Conservation (phyloP, 768 basidiomycete species). For the Kwoniella europaea region DNA sequence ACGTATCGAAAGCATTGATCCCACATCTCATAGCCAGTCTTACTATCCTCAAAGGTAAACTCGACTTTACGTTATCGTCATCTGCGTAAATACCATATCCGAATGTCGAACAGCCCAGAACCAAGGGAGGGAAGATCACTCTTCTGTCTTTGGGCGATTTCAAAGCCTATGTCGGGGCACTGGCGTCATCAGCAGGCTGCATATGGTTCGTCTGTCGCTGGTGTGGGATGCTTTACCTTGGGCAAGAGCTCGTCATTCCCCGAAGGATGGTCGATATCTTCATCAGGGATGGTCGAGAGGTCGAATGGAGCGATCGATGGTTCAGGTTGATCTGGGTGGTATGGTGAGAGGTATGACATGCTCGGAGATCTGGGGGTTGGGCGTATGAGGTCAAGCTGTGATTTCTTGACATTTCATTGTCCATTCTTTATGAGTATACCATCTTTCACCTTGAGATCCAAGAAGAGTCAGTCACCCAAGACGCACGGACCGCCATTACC, state of each 20-base stretch:
- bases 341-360: constrained; percentile 20
- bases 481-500: not conserved
- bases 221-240: constrained; percentile 12
- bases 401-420: too few relatives aligned
- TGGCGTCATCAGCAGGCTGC: too few relatives aligned
- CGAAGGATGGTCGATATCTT: constrained; percentile 25
- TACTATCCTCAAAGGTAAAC: constrained; percentile 50
- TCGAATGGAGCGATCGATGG: constrained; percentile 18
- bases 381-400: not conserved
- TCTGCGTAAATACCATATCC: constrained; percentile 55
- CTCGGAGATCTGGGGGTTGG: not conserved
- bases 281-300: constrained; percentile 20
- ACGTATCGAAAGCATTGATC: constrained; percentile 57
- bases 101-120: constrained; percentile 56
- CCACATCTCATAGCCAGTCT: constrained; percentile 54
- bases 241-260: constrained; percentile 24
- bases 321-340: constrained; percentile 30
- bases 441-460: too few relatives aligned
- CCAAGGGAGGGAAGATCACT: constrained; percentile 42
- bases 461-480: too few relatives aligned
- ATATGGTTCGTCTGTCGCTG: too few relatives aligned
- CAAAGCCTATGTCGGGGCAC: not conserved
- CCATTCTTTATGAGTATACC: too few relatives aligned
- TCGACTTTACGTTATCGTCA: constrained; percentile 27
- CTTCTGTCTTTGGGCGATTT: constrained; percentile 11